phyloP scores from a whole-genome alignment of 768 basidiomycete genomes.

The Cystofilobasidium ferigula region DNA sequence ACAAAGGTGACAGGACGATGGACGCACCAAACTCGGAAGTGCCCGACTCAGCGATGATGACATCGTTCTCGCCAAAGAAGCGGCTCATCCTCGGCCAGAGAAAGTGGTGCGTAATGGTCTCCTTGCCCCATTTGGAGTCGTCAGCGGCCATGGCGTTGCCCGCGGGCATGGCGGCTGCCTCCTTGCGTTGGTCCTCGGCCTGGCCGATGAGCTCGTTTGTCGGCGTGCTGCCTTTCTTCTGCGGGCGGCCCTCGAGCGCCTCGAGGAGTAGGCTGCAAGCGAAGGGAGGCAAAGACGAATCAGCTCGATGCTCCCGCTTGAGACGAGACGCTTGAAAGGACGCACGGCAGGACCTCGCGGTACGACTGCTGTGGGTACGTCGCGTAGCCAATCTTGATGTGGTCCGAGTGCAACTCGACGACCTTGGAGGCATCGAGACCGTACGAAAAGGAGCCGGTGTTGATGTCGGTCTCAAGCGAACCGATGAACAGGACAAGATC shows the following conservation, averaged over 20 bases:
- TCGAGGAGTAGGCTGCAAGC: conserved; percentile 30
- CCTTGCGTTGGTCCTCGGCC: conserved; percentile 11
- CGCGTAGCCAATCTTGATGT: conserved; percentile 38
- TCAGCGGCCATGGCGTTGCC: conserved; percentile 39
- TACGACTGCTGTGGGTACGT: conserved; percentile 31
- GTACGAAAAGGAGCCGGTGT: conserved; percentile 3
- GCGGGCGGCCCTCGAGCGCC: conserved; percentile 11
- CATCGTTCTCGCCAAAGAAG: conserved; percentile 56
- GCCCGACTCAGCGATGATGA: conserved; percentile 81
- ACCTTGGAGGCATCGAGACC: conserved; percentile 1
- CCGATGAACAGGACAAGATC: conserved; percentile 68
- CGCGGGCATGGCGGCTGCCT: conserved; percentile 26
- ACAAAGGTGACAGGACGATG: too few relatives aligned
- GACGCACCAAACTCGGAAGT: conserved; percentile 7
- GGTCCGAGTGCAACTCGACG: conserved; percentile 62
- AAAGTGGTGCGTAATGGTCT: conserved; percentile 61
- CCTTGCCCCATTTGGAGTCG: conserved; percentile 31
- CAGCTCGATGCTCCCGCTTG: too few relatives aligned
- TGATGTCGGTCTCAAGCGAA: conserved; percentile 25
- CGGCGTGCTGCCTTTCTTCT: conserved; percentile 31
- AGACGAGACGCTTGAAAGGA: too few relatives aligned
- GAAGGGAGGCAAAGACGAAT: background rate
- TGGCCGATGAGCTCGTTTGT: conserved; percentile 12
- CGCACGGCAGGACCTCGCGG: conserved; percentile 33
- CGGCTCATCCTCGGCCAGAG: conserved; percentile 69